A percentile compares a stretch with the other conserved stretches of the same genome.
Evolutionary conservation across 331 rosid species (phyloP).

Genomic region (Malus hybrid): DNA sequence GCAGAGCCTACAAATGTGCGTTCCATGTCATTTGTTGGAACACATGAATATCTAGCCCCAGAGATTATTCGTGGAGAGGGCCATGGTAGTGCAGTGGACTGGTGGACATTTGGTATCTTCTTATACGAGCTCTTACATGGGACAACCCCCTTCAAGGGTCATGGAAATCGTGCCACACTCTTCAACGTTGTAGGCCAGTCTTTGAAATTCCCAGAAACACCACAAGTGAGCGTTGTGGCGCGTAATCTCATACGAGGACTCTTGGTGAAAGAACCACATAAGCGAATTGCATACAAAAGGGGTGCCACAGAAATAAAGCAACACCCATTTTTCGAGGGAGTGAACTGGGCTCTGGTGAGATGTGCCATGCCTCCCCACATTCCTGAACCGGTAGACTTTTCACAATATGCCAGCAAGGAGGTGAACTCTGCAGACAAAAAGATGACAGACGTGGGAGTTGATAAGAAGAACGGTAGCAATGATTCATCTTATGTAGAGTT

Average conservation of each 20-base stretch:
- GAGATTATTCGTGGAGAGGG: slow-evolving; percentile 80
- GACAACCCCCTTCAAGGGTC: slow-evolving; percentile 74
- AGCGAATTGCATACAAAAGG: slow-evolving; percentile 67
- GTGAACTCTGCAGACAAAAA: slow-evolving; percentile 41
- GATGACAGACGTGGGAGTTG: slow-evolving; percentile 26
- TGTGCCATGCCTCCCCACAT: slow-evolving; percentile 70
- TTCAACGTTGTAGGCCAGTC: slow-evolving; percentile 80
- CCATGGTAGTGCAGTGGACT: slow-evolving; percentile 86
- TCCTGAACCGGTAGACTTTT: slow-evolving; percentile 58
- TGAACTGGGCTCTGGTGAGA: slow-evolving; percentile 86
- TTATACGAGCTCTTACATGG: slow-evolving; percentile 72
- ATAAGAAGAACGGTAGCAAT: slow-evolving; percentile 11
- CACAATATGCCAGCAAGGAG: slow-evolving; percentile 53
- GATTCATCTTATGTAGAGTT: slow-evolving; percentile 53
- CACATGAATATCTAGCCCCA: slow-evolving; percentile 81
- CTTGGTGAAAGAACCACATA: slow-evolving; percentile 71
- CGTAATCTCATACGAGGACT: slow-evolving; percentile 66
- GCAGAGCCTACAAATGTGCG: slow-evolving; percentile 79
- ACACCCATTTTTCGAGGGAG: slow-evolving; percentile 79
- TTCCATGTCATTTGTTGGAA: slow-evolving; percentile 87
- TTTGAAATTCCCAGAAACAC: slow-evolving; percentile 62
- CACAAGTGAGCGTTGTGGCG: slow-evolving; percentile 44
- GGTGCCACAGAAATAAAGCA: slow-evolving; percentile 90
- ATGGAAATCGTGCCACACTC: slow-evolving; percentile 68
- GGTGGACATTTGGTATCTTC: slow-evolving; percentile 96